Evolutionary conservation across 73 alveolate species (phyloP).

Genomic region (Paramecium biaurelia): DNA sequence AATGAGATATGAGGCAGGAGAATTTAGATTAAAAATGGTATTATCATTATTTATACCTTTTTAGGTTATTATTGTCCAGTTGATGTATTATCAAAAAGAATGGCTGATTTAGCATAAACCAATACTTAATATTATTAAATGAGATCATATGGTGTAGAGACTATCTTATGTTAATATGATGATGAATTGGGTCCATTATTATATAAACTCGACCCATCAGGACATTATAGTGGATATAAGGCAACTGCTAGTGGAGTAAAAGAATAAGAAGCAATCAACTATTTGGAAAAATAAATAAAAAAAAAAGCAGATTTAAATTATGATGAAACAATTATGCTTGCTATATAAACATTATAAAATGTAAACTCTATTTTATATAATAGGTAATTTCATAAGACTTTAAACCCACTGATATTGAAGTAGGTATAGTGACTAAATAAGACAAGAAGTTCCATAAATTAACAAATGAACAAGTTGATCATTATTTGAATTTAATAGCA

Average conservation of each 20-base stretch:
- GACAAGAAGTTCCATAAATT: conserved; percentile 58
- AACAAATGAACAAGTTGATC: conserved; percentile 60
- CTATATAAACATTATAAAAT: conserved; percentile 84
- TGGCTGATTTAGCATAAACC: conserved; percentile 83
- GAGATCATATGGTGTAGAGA: conserved; percentile 88
- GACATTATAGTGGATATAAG: conserved; percentile 87
- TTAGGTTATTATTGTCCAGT: conserved; percentile 87
- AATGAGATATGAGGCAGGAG: conserved; percentile 89
- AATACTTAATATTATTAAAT: conserved; percentile 87
- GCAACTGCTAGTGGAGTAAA: conserved; percentile 92
- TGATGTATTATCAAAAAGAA: conserved; percentile 87
- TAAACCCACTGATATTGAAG: conserved; percentile 91
- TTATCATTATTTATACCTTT: background rate
- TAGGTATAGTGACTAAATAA: conserved; percentile 84
- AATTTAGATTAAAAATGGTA: conserved; percentile 86
- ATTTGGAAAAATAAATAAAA: conserved; percentile 85
- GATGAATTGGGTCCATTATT: conserved; percentile 95
- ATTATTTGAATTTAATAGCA: conserved; percentile 52
- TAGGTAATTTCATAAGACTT: conserved; percentile 84
- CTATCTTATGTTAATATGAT: conserved; percentile 86
- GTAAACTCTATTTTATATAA: background rate
- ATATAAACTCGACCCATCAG: conserved; percentile 95
- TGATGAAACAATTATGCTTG: conserved; percentile 79
- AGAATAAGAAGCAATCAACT: conserved; percentile 94
- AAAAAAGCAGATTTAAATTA: conserved; percentile 79